Evolutionary conservation across 805 yeast species (phyloP), one percentile per base, ranked within the genome.

Genomic region (Wilhelminamyces savonicus): DNA sequence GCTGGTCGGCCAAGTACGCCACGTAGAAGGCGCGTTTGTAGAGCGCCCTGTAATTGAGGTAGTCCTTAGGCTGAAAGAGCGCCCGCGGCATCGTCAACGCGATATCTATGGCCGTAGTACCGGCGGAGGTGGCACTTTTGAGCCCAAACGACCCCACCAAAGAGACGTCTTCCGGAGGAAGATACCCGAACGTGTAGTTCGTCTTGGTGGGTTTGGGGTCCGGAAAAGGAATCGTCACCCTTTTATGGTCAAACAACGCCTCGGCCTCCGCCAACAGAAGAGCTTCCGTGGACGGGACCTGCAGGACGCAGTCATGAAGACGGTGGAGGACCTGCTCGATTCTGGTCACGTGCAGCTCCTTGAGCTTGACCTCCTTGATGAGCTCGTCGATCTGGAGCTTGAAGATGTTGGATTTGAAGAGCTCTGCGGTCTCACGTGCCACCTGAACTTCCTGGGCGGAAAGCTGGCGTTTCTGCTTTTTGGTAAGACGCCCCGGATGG

Each of bases 361-460:
- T 82, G 23, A 88, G 54, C 43, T 76, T 74, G 23, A 90, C 73
- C 55, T 90, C 97, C 42, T 76, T 74, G 43, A 92, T 62, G 23
- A 92, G 64, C 52, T 88, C 97, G 57, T 88, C 97, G 37, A 92
- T 87, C 61, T 92, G 95, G 34, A 92, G 59, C 55, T 92, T 92
- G 76, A 92, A 90, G 32, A 92, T 87, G 56, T 88, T 92, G 7
- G 96, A 86, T 50, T 88, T 86, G 75, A 88, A 92, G 26, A 90
- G 62, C 54, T 88, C 97, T 1, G 94, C 92, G 1, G 97, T 84
- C 54, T 88, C 97, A 45, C 95, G 72, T 1, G 96, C 95, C 3
- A 82, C 71, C 46, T 90, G 95, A 26, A 90, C 77, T 35, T 92
- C 96, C 43, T 85, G 88, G 0, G 92, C 78, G 0, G 82, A 62